Evolutionary conservation across 306 rosid species (phyloP).

Genomic region (Leucaena leucocephala): DNA sequence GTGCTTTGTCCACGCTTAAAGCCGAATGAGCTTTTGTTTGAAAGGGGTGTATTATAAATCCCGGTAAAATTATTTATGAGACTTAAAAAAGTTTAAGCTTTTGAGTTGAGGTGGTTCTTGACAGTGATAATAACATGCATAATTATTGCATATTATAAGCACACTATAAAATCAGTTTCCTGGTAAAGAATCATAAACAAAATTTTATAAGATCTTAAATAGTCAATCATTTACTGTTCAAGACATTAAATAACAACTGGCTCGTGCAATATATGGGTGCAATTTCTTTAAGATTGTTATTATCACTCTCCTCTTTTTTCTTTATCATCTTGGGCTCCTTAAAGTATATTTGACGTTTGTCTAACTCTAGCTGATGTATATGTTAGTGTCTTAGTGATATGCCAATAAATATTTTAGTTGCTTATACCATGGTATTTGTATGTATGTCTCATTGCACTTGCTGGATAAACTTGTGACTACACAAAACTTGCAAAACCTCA

Average conservation of each 20-base stretch:
- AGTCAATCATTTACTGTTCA: slow-evolving; percentile 7
- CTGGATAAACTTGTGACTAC: not conserved
- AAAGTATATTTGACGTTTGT: not conserved
- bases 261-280: not conserved
- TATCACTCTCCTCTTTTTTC: not conserved
- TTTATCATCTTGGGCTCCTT: not conserved
- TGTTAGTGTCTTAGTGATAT: not conserved
- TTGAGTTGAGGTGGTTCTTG: not conserved
- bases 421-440: not conserved
- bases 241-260: not conserved
- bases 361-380: not conserved
- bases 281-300: not conserved
- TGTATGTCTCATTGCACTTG: not conserved
- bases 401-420: not conserved
- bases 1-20: not conserved
- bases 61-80: not conserved
- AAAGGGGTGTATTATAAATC: not conserved
- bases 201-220: not conserved
- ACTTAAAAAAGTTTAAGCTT: not conserved
- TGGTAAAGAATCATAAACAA: not conserved
- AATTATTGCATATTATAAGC: not conserved
- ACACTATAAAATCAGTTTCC: not conserved
- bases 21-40: not conserved
- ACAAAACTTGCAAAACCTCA: not conserved
- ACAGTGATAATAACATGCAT: not conserved